Conservation (phyloP, 1,284 basidiomycete genomes). For the Tylopilus orsonianus region DNA sequence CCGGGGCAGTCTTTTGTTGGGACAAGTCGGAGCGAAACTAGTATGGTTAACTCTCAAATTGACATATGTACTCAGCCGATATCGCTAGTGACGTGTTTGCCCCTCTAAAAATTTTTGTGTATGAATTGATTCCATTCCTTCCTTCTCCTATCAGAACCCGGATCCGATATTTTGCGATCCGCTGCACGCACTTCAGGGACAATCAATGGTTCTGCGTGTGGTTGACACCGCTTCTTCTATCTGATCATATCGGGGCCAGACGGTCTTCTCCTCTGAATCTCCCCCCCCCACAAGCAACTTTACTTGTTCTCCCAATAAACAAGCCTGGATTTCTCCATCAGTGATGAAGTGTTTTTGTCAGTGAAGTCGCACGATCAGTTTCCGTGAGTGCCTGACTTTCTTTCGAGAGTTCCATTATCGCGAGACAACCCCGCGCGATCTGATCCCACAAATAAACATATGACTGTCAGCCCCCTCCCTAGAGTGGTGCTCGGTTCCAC, state of each 20-base stretch:
- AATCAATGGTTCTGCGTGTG: not conserved
- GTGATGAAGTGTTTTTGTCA: not conserved
- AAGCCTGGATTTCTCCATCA: not conserved
- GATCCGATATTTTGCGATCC: not conserved
- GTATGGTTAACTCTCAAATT: not conserved
- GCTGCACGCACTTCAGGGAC: not conserved
- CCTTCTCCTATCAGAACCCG: not conserved
- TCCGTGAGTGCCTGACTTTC: not conserved
- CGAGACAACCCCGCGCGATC: conserved; percentile 14
- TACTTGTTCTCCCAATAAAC: not conserved
- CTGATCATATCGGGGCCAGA: no score
- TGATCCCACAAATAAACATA: conserved; percentile 10
- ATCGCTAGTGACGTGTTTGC: not conserved
- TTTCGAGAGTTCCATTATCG: not conserved
- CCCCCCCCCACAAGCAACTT: not conserved
- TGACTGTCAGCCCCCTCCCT: conserved; percentile 2
- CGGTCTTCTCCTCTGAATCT: not conserved
- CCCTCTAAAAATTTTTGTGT: not conserved
- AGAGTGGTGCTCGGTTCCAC: conserved; percentile 1
- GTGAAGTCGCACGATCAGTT: conserved; percentile 6
- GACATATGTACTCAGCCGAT: not conserved
- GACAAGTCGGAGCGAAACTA: no score
- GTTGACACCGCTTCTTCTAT: not conserved
- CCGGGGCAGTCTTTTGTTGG: no score
- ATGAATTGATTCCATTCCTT: not conserved